phyloP scores from a whole-genome alignment of 352 stramenopile genomes.

The Pythium rishiriense region DNA sequence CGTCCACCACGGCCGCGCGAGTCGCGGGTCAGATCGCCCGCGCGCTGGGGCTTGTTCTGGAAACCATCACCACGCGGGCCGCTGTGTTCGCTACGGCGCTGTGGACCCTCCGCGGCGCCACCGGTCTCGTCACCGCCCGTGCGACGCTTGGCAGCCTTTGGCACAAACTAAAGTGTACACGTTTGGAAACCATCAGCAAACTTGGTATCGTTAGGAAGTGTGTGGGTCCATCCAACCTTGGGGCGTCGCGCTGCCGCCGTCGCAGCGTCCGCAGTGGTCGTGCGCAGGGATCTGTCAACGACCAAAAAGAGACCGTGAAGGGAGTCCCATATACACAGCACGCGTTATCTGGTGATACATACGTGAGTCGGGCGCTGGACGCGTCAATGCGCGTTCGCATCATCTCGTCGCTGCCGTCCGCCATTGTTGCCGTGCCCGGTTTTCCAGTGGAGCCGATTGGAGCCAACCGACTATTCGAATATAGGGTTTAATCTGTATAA shows the following conservation, averaged over 20 bases:
- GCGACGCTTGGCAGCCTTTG: slow-evolving; percentile 68
- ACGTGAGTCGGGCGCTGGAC: slow-evolving; percentile 69
- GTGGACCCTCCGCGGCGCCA: slow-evolving; percentile 8
- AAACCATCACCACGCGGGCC: slow-evolving; percentile 21
- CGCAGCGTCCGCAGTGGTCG: slow-evolving; percentile 33
- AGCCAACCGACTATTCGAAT: slow-evolving; percentile 23
- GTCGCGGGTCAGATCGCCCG: slow-evolving; percentile 44
- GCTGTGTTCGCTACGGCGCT: slow-evolving; percentile 16
- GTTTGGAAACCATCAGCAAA: not conserved
- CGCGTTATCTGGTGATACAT: slow-evolving; percentile 11
- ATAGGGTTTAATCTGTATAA: slow-evolving; percentile 1
- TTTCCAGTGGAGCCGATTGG: slow-evolving; percentile 23
- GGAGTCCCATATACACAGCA: not conserved
- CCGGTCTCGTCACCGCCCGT: slow-evolving; percentile 30
- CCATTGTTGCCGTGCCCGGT: slow-evolving; percentile 16
- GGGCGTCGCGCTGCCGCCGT: slow-evolving; percentile 45
- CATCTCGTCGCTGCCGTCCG: slow-evolving; percentile 41
- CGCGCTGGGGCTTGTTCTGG: slow-evolving; percentile 41
- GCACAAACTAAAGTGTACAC: slow-evolving; percentile 54
- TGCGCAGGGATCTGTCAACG: slow-evolving; percentile 59
- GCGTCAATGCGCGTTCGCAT: slow-evolving; percentile 70
- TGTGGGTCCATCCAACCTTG: slow-evolving; percentile 33
- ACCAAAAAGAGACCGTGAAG: not conserved
- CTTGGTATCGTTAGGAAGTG: not conserved
- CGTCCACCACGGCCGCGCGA: slow-evolving; percentile 26